phyloP scores from a whole-genome alignment of 257 asterid species.

The Nicotiana noctiflora region DNA sequence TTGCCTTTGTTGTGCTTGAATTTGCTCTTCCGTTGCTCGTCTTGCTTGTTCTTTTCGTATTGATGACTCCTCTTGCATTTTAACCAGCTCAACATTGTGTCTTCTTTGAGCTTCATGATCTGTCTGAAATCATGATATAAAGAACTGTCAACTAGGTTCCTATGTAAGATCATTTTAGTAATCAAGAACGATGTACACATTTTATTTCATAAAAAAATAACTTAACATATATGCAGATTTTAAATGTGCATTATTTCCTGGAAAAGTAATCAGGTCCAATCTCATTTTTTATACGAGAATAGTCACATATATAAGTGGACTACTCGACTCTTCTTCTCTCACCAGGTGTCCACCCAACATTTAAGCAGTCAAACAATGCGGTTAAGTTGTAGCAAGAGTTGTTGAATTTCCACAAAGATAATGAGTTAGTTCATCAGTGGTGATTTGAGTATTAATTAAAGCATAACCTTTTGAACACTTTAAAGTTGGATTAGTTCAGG shows the following conservation, averaged over 20 bases:
- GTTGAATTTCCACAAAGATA: not conserved
- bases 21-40: constrained; percentile 92
- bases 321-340: not conserved
- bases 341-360: not conserved
- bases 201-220: not conserved
- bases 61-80: constrained; percentile 94
- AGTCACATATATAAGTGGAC: not conserved
- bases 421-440: not conserved
- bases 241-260: not conserved
- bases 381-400: not conserved
- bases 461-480: not conserved
- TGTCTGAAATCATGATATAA: constrained; percentile 44
- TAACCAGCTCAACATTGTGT: constrained; percentile 75
- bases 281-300: not conserved
- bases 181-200: not conserved
- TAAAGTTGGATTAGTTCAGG: not conserved
- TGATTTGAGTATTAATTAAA: not conserved
- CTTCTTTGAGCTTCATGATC: constrained; percentile 84
- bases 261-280: not conserved
- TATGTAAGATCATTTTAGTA: constrained; percentile 6
- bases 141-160: constrained; percentile 3
- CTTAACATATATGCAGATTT: not conserved
- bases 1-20: constrained; percentile 87
- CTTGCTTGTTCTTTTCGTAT: constrained; percentile 81
- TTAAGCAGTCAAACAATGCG: not conserved